Percentiles rank a stretch among this genome's conserved stretches.
Evolutionary conservation across 2,329 filamentous ascomycete species (phyloP).

Genomic region (Cadophora sp.): DNA sequence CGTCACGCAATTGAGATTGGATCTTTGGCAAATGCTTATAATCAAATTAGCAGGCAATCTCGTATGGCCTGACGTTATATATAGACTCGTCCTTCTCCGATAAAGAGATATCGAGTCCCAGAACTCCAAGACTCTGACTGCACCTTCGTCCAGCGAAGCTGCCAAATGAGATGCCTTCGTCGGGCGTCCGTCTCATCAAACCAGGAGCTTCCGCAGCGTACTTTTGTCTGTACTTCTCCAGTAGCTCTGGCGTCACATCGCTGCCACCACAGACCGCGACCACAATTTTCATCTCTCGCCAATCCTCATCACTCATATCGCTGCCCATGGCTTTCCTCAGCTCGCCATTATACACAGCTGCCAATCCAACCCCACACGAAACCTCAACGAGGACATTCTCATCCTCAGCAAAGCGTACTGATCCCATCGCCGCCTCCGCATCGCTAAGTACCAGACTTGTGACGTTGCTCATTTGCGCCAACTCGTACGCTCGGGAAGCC

Average conservation of each 20-base stretch:
- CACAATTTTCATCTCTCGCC: slow-evolving; percentile 74
- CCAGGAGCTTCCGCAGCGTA: slow-evolving; percentile 40
- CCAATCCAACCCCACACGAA: slow-evolving; percentile 83
- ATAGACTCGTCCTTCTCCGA: slow-evolving; percentile 16
- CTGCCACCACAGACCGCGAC: slow-evolving; percentile 85
- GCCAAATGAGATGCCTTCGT: background rate
- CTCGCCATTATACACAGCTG: slow-evolving; percentile 67
- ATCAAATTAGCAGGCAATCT: slow-evolving; percentile 17
- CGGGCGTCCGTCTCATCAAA: background rate
- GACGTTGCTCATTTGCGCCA: slow-evolving; percentile 60
- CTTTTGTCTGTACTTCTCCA: slow-evolving; percentile 61
- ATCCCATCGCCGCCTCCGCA: slow-evolving; percentile 80
- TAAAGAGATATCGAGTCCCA: slow-evolving; percentile 11
- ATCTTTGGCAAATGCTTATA: background rate
- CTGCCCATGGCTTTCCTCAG: slow-evolving; percentile 66
- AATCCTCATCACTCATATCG: slow-evolving; percentile 61
- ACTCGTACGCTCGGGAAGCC: slow-evolving; percentile 69
- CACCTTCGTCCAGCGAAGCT: slow-evolving; percentile 15
- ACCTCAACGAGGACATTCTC: slow-evolving; percentile 82
- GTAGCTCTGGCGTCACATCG: slow-evolving; percentile 66
- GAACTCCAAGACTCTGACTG: slow-evolving; percentile 12
- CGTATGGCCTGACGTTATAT: slow-evolving; percentile 9
- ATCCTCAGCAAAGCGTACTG: slow-evolving; percentile 80
- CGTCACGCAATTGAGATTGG: background rate
- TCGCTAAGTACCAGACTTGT: slow-evolving; percentile 71